Base-by-base conservation (phyloP, 768 basidiomycete genomes). In the Pisolithus tinctorius region DNA sequence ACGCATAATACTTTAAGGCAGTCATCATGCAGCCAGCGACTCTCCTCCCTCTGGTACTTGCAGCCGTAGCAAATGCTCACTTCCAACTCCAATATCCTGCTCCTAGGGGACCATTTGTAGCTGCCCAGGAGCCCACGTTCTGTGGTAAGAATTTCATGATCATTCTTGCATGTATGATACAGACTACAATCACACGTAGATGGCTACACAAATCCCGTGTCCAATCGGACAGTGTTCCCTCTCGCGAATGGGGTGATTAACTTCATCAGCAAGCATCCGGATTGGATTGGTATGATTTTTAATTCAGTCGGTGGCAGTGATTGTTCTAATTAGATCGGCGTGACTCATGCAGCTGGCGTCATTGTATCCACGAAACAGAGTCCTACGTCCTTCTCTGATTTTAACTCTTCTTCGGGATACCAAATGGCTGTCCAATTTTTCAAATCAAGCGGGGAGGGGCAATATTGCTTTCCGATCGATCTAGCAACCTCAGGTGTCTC, bases 81-180 rank as follows among this genome's bases (percentile, higher is more conserved):
- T 93, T 93, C 70, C 83, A 86, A 57, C 73, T 93, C 38, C 78
- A 84, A 59, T 92, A 80, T 65, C 92, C 91, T 16, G 57, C 72
- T 1, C 83, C 88, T 11, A 75, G 91, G 44, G 92, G 91, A 1
- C 62, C 58, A 0, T 93, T 93, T 63, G 74, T 74, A 49, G 76
- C 82, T 49, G 69, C 76, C 47, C 59, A 73, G 14, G 85, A 88
- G 56, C 71, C 74, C 11, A 68, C 59, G 1, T 86, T 88, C 61
- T 91, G 91, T 60, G 88, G 87, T 86, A 55, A 39, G 77, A 64
- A 25, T 2, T 7, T 27, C 26, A 31, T 2, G 5, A 6, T 46
- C 39, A 4, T 45, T 26, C 17, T 20, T 44, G n/a, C 47, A 51
- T 34, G 17, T 11, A 4, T 10, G 47, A 26, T 42, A 36, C 29